phyloP scores from a whole-genome alignment of 192 early-diverging fungal species.

The Borealophlyctis nickersoniae region DNA sequence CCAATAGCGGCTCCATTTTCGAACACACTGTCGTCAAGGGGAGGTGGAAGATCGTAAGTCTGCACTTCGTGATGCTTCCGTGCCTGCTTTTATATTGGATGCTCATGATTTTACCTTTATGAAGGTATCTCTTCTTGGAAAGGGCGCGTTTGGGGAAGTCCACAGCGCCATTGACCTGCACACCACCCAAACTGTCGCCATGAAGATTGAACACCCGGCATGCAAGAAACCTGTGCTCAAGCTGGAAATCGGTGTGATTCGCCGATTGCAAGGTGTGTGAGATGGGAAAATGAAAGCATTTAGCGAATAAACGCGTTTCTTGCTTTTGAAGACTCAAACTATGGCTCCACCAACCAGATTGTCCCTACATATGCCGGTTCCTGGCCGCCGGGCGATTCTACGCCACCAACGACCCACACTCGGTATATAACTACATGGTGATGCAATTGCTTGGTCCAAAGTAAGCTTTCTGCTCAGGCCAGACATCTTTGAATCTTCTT shows the following conservation, averaged over 20 bases:
- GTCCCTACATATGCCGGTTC: constrained; percentile 34
- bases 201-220: constrained; percentile 52
- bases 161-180: constrained; percentile 43
- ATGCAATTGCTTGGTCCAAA: constrained; percentile 57
- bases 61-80: constrained; percentile 34
- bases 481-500: neutral
- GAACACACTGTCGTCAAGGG: neutral
- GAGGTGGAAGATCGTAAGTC: constrained; percentile 9
- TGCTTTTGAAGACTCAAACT: neutral
- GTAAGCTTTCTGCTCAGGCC: constrained; percentile 24
- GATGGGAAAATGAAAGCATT: too few relatives aligned
- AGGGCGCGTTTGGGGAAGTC: constrained; percentile 57
- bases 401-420: constrained; percentile 21
- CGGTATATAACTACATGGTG: constrained; percentile 50
- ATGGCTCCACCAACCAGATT: constrained; percentile 18
- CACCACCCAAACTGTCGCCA: constrained; percentile 38
- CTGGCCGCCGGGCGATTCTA: constrained; percentile 41
- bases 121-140: constrained; percentile 41
- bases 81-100: constrained; percentile 24
- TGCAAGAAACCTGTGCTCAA: constrained; percentile 49
- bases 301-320: neutral
- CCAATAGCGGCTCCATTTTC: too few relatives aligned
- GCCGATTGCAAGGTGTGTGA: constrained; percentile 33
- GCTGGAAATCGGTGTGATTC: constrained; percentile 47
- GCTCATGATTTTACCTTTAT: neutral